phyloP scores from a whole-genome alignment of 1,284 basidiomycete species.

The Marasmius tenuissimus region DNA sequence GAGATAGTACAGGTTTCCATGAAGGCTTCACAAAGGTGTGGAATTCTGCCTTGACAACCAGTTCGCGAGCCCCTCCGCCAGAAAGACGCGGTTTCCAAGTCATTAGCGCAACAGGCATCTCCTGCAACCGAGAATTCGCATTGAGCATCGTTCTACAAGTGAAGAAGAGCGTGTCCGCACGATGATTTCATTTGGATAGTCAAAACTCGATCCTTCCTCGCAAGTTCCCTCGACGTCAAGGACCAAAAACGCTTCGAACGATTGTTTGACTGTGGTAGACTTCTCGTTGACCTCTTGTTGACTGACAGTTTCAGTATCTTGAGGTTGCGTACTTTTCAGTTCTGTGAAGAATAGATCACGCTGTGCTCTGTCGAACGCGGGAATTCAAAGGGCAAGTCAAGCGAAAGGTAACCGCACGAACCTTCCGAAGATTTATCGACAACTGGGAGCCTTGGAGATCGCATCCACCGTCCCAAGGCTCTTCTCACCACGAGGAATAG shows the following conservation, averaged over 20 bases:
- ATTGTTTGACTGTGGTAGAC: constrained; percentile 40
- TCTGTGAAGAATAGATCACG: neutral
- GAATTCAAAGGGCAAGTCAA: no score
- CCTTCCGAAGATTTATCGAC: neutral
- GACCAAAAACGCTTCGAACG: constrained; percentile 72
- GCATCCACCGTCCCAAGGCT: neutral
- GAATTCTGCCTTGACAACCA: constrained; percentile 79
- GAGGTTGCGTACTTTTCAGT: neutral
- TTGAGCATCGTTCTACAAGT: constrained; percentile 11
- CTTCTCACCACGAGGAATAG: neutral
- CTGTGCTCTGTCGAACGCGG: no score
- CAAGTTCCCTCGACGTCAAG: constrained; percentile 94
- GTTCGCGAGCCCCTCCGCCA: constrained; percentile 50
- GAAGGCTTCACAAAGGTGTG: constrained; percentile 87
- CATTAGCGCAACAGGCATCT: constrained; percentile 87
- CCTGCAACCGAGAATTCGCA: constrained; percentile 42
- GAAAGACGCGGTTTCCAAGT: constrained; percentile 72
- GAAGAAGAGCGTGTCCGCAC: constrained; percentile 43
- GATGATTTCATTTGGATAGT: constrained; percentile 92
- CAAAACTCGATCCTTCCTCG: constrained; percentile 59
- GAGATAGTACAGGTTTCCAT: constrained; percentile 79
- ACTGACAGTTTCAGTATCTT: no score
- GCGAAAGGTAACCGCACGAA: neutral
- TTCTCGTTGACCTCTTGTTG: neutral
- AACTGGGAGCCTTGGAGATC: neutral